phyloP scores from a whole-genome alignment of 2,329 filamentous ascomycete genomes.

The Epichloe elymi region DNA sequence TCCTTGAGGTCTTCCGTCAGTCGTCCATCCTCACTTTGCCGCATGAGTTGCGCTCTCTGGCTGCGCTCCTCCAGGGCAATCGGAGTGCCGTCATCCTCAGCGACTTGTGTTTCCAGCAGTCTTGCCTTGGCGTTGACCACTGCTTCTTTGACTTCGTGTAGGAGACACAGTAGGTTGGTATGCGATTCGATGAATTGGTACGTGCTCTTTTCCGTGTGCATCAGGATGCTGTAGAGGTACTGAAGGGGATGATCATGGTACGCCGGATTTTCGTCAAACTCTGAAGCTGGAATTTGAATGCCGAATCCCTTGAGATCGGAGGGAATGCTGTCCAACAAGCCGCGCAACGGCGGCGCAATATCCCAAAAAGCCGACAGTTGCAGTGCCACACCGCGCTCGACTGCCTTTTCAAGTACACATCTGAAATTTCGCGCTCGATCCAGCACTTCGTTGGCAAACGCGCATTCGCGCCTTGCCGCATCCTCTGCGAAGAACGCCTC shows the following conservation, averaged over 20 bases:
- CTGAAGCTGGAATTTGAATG: constrained; percentile 63
- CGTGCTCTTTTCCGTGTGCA: constrained; percentile 81
- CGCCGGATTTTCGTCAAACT: constrained; percentile 74
- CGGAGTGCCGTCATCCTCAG: constrained; percentile 22
- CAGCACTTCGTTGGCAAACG: constrained; percentile 58
- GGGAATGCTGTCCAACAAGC: constrained; percentile 71
- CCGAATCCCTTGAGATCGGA: constrained; percentile 44
- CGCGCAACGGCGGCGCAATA: constrained; percentile 71
- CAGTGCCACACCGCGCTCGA: constrained; percentile 75
- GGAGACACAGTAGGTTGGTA: constrained; percentile 74
- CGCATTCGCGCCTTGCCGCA: constrained; percentile 54
- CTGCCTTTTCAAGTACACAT: constrained; percentile 68
- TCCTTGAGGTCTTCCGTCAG: constrained; percentile 85
- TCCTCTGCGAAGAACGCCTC: constrained; percentile 75
- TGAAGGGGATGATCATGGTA: constrained; percentile 75
- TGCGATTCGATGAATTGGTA: constrained; percentile 97
- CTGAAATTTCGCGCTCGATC: constrained; percentile 66
- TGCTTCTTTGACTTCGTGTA: constrained; percentile 80
- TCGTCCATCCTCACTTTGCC: constrained; percentile 51
- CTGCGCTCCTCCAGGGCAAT: constrained; percentile 21
- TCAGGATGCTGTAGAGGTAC: constrained; percentile 75
- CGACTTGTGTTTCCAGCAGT: constrained; percentile 52
- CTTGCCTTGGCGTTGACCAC: constrained; percentile 57
- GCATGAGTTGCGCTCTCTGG: constrained; percentile 39
- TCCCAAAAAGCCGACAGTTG: constrained; percentile 97